Evolutionary conservation across 2,329 filamentous ascomycete species (phyloP).

Genomic region (Penicillium nordicum): DNA sequence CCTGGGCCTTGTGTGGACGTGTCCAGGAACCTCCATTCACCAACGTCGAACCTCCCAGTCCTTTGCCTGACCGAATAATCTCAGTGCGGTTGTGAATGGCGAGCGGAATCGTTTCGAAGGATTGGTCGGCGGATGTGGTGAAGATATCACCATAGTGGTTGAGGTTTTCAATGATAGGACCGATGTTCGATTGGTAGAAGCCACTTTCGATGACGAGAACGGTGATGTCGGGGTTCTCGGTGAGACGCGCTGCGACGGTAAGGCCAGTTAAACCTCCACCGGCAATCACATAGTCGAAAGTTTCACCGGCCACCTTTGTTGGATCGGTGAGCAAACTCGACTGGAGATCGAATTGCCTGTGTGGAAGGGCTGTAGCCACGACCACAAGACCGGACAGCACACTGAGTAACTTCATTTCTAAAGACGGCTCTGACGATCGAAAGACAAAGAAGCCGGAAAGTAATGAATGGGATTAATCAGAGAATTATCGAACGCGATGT

Average conservation of each 20-base stretch:
- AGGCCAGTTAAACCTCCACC: not conserved
- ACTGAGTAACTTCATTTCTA: not conserved
- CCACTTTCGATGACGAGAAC: constrained; percentile 21
- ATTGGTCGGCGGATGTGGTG: constrained; percentile 22
- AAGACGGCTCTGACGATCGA: not conserved
- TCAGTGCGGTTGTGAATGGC: constrained; percentile 22
- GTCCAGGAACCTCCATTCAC: constrained; percentile 33
- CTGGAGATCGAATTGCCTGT: not conserved
- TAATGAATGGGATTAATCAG: not conserved
- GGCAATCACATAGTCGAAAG: not conserved
- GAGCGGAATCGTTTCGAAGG: constrained; percentile 14
- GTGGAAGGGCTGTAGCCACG: not conserved
- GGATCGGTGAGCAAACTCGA: not conserved
- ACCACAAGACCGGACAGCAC: not conserved
- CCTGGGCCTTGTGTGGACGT: constrained; percentile 25
- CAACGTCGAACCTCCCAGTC: constrained; percentile 29
- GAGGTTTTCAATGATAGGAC: constrained; percentile 24
- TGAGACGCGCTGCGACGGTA: not conserved
- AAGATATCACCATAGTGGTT: constrained; percentile 30
- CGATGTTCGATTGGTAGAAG: constrained; percentile 27
- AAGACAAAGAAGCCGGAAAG: not conserved
- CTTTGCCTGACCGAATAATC: constrained; percentile 24
- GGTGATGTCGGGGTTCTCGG: not conserved
- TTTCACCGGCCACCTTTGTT: not conserved
- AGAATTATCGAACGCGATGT: not conserved